Conservation (phyloP, 2,329 filamentous ascomycete genomes). For the Verticillium nubilum region DNA sequence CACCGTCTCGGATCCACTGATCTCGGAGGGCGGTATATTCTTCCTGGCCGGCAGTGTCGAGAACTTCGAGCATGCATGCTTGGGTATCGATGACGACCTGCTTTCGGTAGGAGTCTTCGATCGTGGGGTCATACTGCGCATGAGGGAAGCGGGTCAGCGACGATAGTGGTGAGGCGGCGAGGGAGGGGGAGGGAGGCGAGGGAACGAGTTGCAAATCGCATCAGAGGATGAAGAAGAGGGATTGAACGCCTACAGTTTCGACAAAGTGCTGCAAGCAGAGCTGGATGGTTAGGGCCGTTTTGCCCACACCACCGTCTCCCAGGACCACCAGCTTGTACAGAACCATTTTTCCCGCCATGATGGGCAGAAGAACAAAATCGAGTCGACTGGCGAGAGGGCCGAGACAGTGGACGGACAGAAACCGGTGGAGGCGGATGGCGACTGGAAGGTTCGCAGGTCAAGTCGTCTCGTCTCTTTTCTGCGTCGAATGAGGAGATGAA, state of each 20-base stretch:
- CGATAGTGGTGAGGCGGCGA: slow-evolving; percentile 6
- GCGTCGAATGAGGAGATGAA: background rate
- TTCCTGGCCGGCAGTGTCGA: slow-evolving; percentile 96
- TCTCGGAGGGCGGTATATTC: slow-evolving; percentile 96
- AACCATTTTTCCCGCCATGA: slow-evolving; percentile 90
- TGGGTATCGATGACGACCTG: slow-evolving; percentile 90
- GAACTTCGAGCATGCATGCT: slow-evolving; percentile 94
- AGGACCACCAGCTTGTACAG: slow-evolving; percentile 94
- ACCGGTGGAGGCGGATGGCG: background rate
- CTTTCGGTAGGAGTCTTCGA: slow-evolving; percentile 84
- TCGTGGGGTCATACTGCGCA: slow-evolving; percentile 73
- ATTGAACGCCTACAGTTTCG: slow-evolving; percentile 62
- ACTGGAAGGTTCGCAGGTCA: background rate
- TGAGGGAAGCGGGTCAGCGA: slow-evolving; percentile 7
- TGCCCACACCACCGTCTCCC: slow-evolving; percentile 89
- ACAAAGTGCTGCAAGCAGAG: slow-evolving; percentile 98
- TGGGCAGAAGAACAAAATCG: slow-evolving; percentile 16
- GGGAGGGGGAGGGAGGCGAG: slow-evolving; percentile 3
- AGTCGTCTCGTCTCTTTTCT: background rate
- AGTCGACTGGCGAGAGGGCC: background rate
- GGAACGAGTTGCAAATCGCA: background rate
- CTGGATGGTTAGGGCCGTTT: slow-evolving; percentile 93
- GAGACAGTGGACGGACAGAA: background rate
- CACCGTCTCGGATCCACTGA: slow-evolving; percentile 97
- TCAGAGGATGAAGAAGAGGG: slow-evolving; percentile 1